Percentiles rank a stretch among this genome's conserved stretches.
Evolutionary conservation across 1,284 basidiomycete genomes (phyloP).

Genomic region (Tilletia setariae): DNA sequence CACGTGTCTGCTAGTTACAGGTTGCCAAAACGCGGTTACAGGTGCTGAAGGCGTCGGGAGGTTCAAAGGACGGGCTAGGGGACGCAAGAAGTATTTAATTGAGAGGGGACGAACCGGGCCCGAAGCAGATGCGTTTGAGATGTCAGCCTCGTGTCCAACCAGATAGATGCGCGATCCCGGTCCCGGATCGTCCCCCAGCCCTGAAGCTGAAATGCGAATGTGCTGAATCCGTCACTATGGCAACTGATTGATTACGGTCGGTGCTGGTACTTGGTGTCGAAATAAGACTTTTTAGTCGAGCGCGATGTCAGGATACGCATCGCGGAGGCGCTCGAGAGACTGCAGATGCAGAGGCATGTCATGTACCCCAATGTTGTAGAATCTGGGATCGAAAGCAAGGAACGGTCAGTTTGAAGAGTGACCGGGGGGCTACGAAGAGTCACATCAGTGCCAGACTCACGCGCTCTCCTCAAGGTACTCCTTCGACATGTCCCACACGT

Average conservation of each 20-base stretch:
- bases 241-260: background rate
- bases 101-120: too few relatives aligned
- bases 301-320: background rate
- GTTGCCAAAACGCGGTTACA: too few relatives aligned
- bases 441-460: background rate
- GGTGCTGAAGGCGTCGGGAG: too few relatives aligned
- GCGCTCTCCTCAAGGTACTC: constrained; percentile 11
- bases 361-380: constrained; percentile 8
- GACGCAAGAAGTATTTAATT: too few relatives aligned
- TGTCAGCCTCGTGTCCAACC: too few relatives aligned
- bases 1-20: too few relatives aligned
- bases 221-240: background rate
- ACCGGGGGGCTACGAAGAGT: background rate
- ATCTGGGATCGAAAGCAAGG: background rate
- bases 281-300: background rate
- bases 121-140: too few relatives aligned
- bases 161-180: too few relatives aligned
- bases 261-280: background rate
- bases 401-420: background rate
- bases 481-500: constrained; percentile 12
- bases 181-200: too few relatives aligned
- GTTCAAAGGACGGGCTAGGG: too few relatives aligned
- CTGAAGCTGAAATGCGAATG: too few relatives aligned
- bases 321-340: background rate
- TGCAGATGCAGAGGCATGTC: background rate